These are phyloP conservation scores for Jacaranda mimosifolia DNA, from an alignment of 257 asterid genomes.

Conservation along the genomic window DNA sequence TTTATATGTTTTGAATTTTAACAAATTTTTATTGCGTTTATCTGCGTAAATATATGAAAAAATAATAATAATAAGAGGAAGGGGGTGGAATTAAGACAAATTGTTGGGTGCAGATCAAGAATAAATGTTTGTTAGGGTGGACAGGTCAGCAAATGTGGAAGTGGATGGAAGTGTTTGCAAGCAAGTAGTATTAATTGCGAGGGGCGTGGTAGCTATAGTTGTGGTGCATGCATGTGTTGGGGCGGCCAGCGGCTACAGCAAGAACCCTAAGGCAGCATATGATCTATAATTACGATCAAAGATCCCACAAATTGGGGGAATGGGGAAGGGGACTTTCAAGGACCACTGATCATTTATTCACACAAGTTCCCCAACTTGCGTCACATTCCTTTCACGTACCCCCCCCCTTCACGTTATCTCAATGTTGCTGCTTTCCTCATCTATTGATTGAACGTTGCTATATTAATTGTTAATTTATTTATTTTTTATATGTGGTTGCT, in stretches of 20 bases:
- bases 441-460: neutral
- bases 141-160: neutral
- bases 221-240: constrained; percentile 10
- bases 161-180: constrained; percentile 1
- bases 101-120: constrained; percentile 23
- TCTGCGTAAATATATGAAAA: neutral
- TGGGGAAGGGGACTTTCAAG: neutral
- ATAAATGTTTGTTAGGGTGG: constrained; percentile 25
- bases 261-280: too few species aligned
- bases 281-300: neutral
- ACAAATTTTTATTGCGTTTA: too few species aligned
- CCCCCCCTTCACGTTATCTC: constrained; percentile 23
- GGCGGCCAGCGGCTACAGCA: neutral
- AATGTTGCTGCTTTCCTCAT: neutral
- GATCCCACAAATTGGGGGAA: constrained; percentile 35
- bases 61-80: neutral
- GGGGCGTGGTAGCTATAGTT: neutral
- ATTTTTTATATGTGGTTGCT: neutral
- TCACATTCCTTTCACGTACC: constrained; percentile 39
- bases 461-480: neutral
- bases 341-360: constrained; percentile 41
- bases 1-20: too few species aligned
- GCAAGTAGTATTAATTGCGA: neutral
- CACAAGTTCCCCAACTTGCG: constrained; percentile 17
- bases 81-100: constrained; percentile 16